Base-by-base conservation (phyloP, 495 filamentous ascomycete genomes). In the Penicillium ochrochloron region DNA sequence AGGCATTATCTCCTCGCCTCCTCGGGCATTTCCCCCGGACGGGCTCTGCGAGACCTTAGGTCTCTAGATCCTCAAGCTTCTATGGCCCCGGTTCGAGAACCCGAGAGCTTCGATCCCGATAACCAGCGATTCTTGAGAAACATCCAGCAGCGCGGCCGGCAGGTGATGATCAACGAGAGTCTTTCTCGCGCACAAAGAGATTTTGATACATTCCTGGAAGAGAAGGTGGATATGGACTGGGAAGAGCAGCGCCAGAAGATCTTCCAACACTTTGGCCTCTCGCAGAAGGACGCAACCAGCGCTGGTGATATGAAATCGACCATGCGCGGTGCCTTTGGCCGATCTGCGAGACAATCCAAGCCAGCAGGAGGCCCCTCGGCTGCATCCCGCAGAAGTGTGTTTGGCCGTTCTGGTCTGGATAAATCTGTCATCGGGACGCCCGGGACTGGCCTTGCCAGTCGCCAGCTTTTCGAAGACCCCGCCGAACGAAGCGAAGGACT, bases 251-350 rank as follows among this genome's bases (percentile, higher is more conserved):
- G 94, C 41, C 90, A 89, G 72, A 88, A 88, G 58, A 97, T 98
- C 57, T 97, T 97, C 73, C 87, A 97, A 69, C 95, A 99, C 72
- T 98, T 99, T 73, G 95, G 95, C 9, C 89, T 99, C 44, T 90
- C 85, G 62, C 83, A 88, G 9, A 86, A 83, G 65, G 85, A 89
- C 48, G 81, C 82, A 10, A 55, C 72, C 31, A 66, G 77, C 57
- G 71, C 73, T 59, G 80, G 81, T 37, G 76, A 76, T 19, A 44
- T 81, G 35, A 79, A 77, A 50, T 59, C 70, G 14, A 72, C 72
- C 27, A 75, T 66, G 19, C 80, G 69, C 35, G 84, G 84, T 25
- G 78, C 81, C 8, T 92, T 92, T 78, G 87, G 89, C 35, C 81
- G 87, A 29, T 84, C 86, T 12, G 73, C 65, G 23, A 76, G 84